Conservation (phyloP, 2,329 filamentous ascomycete genomes). For the Purpureocillium lavendulum region DNA sequence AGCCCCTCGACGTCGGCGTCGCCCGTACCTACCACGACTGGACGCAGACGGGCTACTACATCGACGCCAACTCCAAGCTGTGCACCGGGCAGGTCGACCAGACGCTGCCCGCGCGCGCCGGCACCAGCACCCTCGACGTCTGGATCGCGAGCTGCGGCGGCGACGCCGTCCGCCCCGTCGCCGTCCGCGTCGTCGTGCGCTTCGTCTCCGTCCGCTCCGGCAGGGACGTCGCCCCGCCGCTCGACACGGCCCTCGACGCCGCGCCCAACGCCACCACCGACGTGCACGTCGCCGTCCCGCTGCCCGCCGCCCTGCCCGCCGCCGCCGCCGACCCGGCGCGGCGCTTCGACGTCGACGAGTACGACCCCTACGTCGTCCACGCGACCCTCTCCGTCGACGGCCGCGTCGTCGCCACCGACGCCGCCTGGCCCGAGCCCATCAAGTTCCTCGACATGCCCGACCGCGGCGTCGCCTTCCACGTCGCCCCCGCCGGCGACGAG, state of each 20-base stretch:
- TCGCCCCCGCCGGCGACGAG: constrained; percentile 14
- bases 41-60: constrained; percentile 19
- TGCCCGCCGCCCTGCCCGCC: constrained; percentile 15
- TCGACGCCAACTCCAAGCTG: too few relatives aligned
- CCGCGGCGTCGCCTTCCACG: constrained; percentile 25
- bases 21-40: constrained; percentile 33
- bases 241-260: too few relatives aligned
- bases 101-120: constrained; percentile 28
- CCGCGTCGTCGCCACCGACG: constrained; percentile 35
- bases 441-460: constrained; percentile 48
- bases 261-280: too few relatives aligned
- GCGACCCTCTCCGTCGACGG: constrained; percentile 30
- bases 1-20: constrained; percentile 51
- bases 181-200: constrained; percentile 24
- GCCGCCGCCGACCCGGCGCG: constrained; percentile 24
- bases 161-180: constrained; percentile 16
- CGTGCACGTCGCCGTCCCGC: constrained; percentile 4
- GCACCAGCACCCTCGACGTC: constrained; percentile 26
- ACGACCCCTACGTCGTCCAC: constrained; percentile 38
- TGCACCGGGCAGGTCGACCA: too few relatives aligned
- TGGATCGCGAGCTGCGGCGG: constrained; percentile 31
- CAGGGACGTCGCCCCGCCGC: constrained; percentile 16
- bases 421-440: constrained; percentile 53
- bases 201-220: constrained; percentile 34
- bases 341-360: constrained; percentile 22